phyloP scores from a whole-genome alignment of 768 basidiomycete species.

The Chlorophyllum brunneum region DNA sequence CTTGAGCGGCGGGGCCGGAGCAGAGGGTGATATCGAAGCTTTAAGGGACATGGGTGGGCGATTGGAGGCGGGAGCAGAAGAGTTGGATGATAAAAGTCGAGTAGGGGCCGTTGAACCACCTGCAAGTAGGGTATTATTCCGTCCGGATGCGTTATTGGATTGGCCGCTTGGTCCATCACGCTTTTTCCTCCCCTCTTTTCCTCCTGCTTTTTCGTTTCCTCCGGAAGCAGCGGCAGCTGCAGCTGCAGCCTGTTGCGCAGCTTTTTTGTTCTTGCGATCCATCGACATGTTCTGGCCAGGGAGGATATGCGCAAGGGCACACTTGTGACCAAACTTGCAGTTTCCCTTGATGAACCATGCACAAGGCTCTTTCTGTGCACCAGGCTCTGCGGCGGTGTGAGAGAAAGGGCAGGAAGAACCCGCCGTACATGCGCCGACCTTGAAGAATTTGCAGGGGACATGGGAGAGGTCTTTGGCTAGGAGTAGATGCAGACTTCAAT shows the following conservation, averaged over 20 bases:
- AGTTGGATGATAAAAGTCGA: slow-evolving; percentile 31
- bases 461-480: slow-evolving; percentile 87
- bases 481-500: not conserved
- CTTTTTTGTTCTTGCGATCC: slow-evolving; percentile 97
- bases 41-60: slow-evolving; percentile 68
- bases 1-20: slow-evolving; percentile 73
- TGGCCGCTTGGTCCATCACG: slow-evolving; percentile 26
- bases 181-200: slow-evolving; percentile 29
- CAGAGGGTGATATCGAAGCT: slow-evolving; percentile 69
- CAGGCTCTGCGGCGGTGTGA: slow-evolving; percentile 68
- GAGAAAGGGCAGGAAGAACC: slow-evolving; percentile 96
- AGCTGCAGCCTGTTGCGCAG: slow-evolving; percentile 63
- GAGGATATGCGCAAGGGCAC: slow-evolving; percentile 90
- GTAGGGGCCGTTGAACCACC: slow-evolving; percentile 70
- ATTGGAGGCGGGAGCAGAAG: slow-evolving; percentile 26
- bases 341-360: slow-evolving; percentile 95
- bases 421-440: slow-evolving; percentile 90
- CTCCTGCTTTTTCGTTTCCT: slow-evolving; percentile 27
- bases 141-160: slow-evolving; percentile 17
- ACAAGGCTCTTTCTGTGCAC: slow-evolving; percentile 76
- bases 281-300: slow-evolving; percentile 94
- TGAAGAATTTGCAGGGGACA: slow-evolving; percentile 98
- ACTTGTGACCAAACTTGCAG: slow-evolving; percentile 68
- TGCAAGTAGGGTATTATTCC: slow-evolving; percentile 38
- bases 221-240: slow-evolving; percentile 36